Evolutionary conservation across 306 rosid genomes (phyloP), one percentile per base, ranked within the genome.

Genomic region (Dalbergia cochinchinensis): DNA sequence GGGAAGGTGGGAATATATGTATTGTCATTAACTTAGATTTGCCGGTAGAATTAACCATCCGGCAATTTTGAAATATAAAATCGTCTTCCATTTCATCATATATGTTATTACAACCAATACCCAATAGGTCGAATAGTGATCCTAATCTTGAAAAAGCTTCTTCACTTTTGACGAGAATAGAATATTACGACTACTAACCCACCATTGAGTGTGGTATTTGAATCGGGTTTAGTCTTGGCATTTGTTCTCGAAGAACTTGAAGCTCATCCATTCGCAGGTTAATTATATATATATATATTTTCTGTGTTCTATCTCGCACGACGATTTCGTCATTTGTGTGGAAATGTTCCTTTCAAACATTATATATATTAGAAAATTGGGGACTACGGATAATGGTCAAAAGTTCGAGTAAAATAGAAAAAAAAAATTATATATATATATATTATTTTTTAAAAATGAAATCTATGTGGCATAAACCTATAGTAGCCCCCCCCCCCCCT

Each of bases 131-230:
- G 71, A 11, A 3, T 6, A 6, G 22, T 11, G 55, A 51, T 39
- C 48, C 13, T 14, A 57, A 61, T 61, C 65, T 47, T 39, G 13
- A 47, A 34, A 50, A 50, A 35, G 74, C 54, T 2, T 37, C 44
- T 65, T 77, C 53, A 57, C 74, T 64, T 72, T 73, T 73, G 80
- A 81, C 80, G 12, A 33, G 15, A 66, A 55, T 10, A 51, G 74
- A 59, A 79, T 70, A 73, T 65, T 73, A 54, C 4, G 60, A 54
- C 45, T 51, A 54, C 55, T 15, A 69, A 59, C 62, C 71, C 42
- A 65, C 61, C 68, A 59, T 14, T 22, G 50, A 73, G 14, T 19
- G 47, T 64, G 57, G 22, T 11, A 55, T 57, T 80, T 13, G 39
- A 64, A 18, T 76, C 31, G 16, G 10, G 35, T 18, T 42, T 14